Evolutionary conservation across 805 yeast genomes (phyloP).

Genomic region (Hanseniaspora lindneri): DNA sequence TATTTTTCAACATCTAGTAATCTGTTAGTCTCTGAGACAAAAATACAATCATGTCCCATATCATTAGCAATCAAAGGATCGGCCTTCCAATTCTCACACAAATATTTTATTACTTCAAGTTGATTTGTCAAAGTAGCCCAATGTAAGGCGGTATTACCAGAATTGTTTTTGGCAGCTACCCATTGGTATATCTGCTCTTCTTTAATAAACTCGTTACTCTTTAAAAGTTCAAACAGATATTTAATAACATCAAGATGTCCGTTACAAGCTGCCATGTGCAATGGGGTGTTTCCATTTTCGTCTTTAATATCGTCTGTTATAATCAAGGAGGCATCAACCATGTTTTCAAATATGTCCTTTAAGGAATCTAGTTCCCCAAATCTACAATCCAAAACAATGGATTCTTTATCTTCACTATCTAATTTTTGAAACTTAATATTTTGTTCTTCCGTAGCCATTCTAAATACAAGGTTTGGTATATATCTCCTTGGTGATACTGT

Average conservation of each 20-base stretch:
- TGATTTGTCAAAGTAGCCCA: conserved; percentile 94
- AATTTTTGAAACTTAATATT: conserved; percentile 24
- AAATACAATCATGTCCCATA: conserved; percentile 71
- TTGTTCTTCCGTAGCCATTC: conserved; percentile 6
- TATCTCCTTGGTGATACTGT: too few relatives aligned
- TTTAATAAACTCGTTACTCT: conserved; percentile 24
- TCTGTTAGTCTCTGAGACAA: conserved; percentile 74
- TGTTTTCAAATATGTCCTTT: conserved; percentile 50
- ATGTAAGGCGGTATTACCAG: conserved; percentile 89
- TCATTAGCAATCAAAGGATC: conserved; percentile 71
- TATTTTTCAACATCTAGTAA: conserved; percentile 68
- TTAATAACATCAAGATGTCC: conserved; percentile 65
- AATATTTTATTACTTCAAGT: conserved; percentile 49
- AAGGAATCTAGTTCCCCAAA: conserved; percentile 74
- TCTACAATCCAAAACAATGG: conserved; percentile 72
- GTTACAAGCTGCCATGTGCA: conserved; percentile 94
- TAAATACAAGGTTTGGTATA: too few relatives aligned
- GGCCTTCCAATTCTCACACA: conserved; percentile 64
- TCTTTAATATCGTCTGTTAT: conserved; percentile 18
- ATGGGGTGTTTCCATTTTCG: conserved; percentile 45
- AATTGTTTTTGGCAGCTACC: conserved; percentile 49
- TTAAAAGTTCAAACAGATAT: conserved; percentile 42
- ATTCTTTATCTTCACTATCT: conserved; percentile 69
- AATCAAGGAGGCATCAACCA: conserved; percentile 36
- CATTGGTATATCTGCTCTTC: conserved; percentile 33